These are phyloP conservation scores for Persicaria maculosa DNA, from an alignment of 148 eudicot species.

Conservation along the genomic window DNA sequence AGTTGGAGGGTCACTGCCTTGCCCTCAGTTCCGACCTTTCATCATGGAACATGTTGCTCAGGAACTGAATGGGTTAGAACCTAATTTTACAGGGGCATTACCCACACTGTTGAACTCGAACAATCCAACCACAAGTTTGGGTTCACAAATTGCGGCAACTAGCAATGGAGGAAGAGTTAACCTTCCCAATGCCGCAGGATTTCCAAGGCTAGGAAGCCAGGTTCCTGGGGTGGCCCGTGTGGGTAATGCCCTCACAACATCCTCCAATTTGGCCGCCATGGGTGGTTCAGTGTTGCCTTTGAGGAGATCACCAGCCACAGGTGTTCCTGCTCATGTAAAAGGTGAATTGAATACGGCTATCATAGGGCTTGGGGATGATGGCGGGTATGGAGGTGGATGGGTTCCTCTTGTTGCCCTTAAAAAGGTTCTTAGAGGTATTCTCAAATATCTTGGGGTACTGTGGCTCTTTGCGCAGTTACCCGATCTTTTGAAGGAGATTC, in stretches of 20 bases:
- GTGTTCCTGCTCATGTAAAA: conserved; percentile 94
- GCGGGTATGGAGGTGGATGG: conserved; percentile 99
- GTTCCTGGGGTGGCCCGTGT: conserved; percentile 49
- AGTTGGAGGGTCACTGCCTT: conserved; percentile 92
- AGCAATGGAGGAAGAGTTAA: conserved; percentile 49
- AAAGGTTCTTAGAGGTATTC: conserved; percentile 92
- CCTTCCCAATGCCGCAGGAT: conserved; percentile 37
- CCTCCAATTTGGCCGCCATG: conserved; percentile 46
- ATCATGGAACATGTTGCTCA: conserved; percentile 99
- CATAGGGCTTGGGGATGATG: conserved; percentile 99
- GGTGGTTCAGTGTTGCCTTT: conserved; percentile 43
- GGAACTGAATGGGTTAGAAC: conserved; percentile 90
- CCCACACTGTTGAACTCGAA: conserved; percentile 39
- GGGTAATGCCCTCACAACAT: conserved; percentile 46
- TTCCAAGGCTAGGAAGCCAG: conserved; percentile 59
- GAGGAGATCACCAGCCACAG: conserved; percentile 67
- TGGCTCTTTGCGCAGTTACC: conserved; percentile 99
- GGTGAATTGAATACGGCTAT: conserved; percentile 96
- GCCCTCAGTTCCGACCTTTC: conserved; percentile 98
- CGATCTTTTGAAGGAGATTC: conserved; percentile 84
- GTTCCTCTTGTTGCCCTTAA: conserved; percentile 97
- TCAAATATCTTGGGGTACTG: conserved; percentile 91
- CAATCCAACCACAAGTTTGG: conserved; percentile 36
- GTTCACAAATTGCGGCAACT: conserved; percentile 36
- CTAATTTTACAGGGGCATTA: conserved; percentile 69